phyloP scores from a whole-genome alignment of 1,284 basidiomycete genomes.

The Omphalotus olearius region DNA sequence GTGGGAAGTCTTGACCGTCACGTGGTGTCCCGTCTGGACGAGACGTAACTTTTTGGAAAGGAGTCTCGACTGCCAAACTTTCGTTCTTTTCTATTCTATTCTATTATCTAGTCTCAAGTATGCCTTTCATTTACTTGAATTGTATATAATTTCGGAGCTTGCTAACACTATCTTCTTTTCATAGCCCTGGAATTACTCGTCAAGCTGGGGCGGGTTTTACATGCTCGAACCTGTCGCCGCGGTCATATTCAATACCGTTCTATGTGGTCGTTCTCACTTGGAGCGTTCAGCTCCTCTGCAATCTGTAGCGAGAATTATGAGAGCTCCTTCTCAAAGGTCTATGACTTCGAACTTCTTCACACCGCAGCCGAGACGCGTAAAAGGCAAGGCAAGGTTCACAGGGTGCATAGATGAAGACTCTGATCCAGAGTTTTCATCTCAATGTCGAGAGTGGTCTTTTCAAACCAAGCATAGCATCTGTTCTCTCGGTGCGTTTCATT shows the following conservation, averaged over 20 bases:
- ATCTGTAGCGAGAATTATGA: conserved; percentile 25
- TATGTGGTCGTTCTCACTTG: conserved; percentile 34
- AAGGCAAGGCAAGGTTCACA: conserved; percentile 47
- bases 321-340: conserved; percentile 23
- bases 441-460: conserved; percentile 41
- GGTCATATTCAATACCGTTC: conserved; percentile 45
- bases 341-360: conserved; percentile 48
- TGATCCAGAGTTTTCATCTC: conserved; percentile 20
- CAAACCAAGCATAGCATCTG: conserved; percentile 1
- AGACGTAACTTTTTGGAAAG: neutral
- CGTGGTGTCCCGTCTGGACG: neutral
- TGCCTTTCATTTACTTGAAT: too few species aligned
- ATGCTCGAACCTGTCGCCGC: conserved; percentile 54
- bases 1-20: neutral
- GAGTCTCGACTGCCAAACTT: neutral
- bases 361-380: conserved; percentile 42
- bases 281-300: conserved; percentile 24
- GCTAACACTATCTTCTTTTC: neutral
- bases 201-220: conserved; percentile 31
- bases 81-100: neutral
- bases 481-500: conserved; percentile 18
- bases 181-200: conserved; percentile 25
- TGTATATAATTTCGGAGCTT: too few species aligned
- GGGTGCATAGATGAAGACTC: conserved; percentile 20
- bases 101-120: neutral